These are phyloP conservation scores for Clitocybe nebularis DNA, from an alignment of 1,284 basidiomycete genomes.

Conservation along the genomic window DNA sequence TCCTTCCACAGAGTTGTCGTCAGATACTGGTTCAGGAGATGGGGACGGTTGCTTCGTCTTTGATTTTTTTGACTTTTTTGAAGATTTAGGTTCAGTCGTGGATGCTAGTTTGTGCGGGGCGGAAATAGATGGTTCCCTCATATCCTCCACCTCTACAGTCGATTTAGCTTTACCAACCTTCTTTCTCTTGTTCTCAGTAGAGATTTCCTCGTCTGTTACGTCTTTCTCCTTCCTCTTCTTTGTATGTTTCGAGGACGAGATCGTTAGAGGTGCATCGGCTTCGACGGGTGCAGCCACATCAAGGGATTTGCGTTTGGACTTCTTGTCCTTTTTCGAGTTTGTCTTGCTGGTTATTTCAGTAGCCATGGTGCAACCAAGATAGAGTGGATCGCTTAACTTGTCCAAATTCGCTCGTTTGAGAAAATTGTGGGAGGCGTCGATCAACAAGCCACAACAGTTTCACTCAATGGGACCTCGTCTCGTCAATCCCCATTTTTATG, in stretches of 20 bases:
- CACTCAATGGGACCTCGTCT: slow-evolving; percentile 19
- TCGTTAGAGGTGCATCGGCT: slow-evolving; percentile 5
- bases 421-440: background rate
- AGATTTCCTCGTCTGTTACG: slow-evolving; percentile 2
- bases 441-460: background rate
- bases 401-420: background rate
- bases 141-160: background rate
- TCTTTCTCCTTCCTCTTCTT: slow-evolving; percentile 16
- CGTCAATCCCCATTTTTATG: slow-evolving; percentile 27
- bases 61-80: slow-evolving; percentile 21
- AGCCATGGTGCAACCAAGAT: no score
- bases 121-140: background rate
- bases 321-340: slow-evolving; percentile 22
- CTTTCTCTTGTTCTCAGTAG: background rate
- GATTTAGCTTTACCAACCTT: background rate
- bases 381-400: no score
- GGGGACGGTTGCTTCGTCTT: slow-evolving; percentile 14
- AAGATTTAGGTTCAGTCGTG: background rate
- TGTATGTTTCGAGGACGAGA: slow-evolving; percentile 4
- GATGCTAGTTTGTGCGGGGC: slow-evolving; percentile 2
- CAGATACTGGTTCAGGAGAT: slow-evolving; percentile 12
- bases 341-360: slow-evolving; percentile 14
- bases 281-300: slow-evolving; percentile 12
- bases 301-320: slow-evolving; percentile 19
- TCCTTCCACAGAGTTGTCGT: slow-evolving; percentile 15